Evolutionary conservation across 2,329 filamentous ascomycete species (phyloP).

Genomic region (Diaporthe helianthi): DNA sequence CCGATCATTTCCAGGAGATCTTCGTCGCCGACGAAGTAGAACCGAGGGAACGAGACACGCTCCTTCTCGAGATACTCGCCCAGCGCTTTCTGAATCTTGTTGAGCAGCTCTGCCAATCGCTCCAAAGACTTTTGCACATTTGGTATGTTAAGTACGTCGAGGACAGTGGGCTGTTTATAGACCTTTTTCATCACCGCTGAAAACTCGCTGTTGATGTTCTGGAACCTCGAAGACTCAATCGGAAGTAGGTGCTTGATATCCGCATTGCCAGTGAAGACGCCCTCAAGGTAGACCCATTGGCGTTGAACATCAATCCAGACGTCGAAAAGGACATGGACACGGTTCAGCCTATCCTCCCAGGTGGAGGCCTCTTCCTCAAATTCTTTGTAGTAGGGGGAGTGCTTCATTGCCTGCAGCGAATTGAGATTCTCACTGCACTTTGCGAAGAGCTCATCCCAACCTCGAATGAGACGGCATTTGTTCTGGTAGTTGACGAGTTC

Average conservation of each 20-base stretch:
- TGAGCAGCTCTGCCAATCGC: conserved; percentile 91
- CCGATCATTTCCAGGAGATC: conserved; percentile 98
- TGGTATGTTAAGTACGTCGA: conserved; percentile 94
- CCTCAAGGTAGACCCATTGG: conserved; percentile 99
- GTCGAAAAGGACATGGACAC: conserved; percentile 96
- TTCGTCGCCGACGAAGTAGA: conserved; percentile 99
- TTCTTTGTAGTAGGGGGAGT: conserved; percentile 99
- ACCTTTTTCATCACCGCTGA: conserved; percentile 99
- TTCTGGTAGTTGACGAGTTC: conserved; percentile 98
- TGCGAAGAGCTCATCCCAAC: conserved; percentile 97
- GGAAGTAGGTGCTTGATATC: conserved; percentile 98
- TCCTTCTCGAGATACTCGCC: conserved; percentile 99
- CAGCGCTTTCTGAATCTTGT: conserved; percentile 98
- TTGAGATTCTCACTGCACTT: conserved; percentile 99
- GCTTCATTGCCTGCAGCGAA: conserved; percentile 96
- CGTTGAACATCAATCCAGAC: conserved; percentile 99
- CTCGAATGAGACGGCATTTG: conserved; percentile 95
- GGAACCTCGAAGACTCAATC: conserved; percentile 94
- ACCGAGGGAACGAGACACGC: conserved; percentile 94
- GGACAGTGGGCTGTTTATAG: conserved; percentile 91
- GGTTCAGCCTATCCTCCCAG: conserved; percentile 98
- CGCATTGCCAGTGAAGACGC: conserved; percentile 97
- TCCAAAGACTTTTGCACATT: conserved; percentile 96
- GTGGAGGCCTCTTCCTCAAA: conserved; percentile 96
- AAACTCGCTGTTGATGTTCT: conserved; percentile 99